Evolutionary conservation across 345 rosid genomes (phyloP), one percentile per base, ranked within the genome.

Genomic region (Euphorbia lathyris): DNA sequence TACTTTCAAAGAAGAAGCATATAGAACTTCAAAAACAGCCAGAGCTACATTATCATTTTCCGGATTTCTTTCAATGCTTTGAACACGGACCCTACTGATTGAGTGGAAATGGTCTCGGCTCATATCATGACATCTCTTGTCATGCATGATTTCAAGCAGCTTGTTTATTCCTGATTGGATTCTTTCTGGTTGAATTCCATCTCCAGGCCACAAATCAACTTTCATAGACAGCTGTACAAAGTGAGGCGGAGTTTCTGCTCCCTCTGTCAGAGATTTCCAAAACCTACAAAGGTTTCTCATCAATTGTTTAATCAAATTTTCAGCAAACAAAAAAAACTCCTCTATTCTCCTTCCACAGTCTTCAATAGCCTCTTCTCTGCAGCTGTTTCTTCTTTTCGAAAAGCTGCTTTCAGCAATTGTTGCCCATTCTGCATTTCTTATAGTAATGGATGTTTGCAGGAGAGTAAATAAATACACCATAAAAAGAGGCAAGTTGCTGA

Each of bases 171-270:
- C 78, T 47, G 82, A 77, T 58, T 78, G 76, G 10, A 83, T 73
- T 64, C 74, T 76, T 66, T 78, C 82, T 0, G 82, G 86, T 59
- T 78, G 86, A 65, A 80, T 75, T 14, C 83, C 86, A 70, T 83
- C 86, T 58, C 74, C 80, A 0, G 84, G 84, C 86, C 84, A 80
- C 29, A 52, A 43, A 65, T 75, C 70, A 12, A 83, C 86, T 30
- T 80, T 76, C 78, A 83, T 72, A 3, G 84, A 80, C 65, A 83
- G 47, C 73, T 83, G 86, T 9, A 83, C 83, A 45, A 83, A 83
- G 66, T 75, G 78, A 11, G 84, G 86, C 42, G 86, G 82, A 38
- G 84, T 59, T 76, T 83, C 84, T 26, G 80, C 86, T 64, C 77
- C 79, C 30, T 61, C 75, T 25, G 80, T 83, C 38, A 80, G 48